Evolutionary conservation across 2,329 filamentous ascomycete species (phyloP), one percentile per base, ranked within the genome.

Genomic region (Lasiodiplodia sp.): DNA sequence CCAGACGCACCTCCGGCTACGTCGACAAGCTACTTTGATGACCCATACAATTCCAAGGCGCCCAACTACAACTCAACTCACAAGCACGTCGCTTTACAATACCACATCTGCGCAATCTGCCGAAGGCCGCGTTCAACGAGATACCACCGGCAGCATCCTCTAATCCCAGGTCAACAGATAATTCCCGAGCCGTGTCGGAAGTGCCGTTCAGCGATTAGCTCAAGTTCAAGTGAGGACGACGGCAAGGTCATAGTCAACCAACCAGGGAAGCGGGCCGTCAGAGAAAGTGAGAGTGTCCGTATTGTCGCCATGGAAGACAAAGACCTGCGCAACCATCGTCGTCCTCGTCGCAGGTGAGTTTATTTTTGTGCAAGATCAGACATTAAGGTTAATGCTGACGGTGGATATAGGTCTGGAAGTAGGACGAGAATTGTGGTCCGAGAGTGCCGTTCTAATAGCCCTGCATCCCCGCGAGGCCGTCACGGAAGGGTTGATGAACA

Each of bases 81-180:
- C 34, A 57, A 53, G 23, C 18, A 57, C 6, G 67, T 44, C 28
- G 51, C 52, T 11, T n/a, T 64, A 18, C 47, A 57, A 11, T 79
- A 75, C 64, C 78, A 80, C 71, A 76, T 75, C 8, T 80, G 78
- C 69, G 76, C 73, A 34, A 69, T 75, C 21, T 80, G 78, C 55
- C 74, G 75, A 12, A 69, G 71, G 18, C 73, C 77, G 71, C 76
- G 78, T 16, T 80, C 78, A 25, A 70, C 71, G 49, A 72, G 74
- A 58, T 80, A 74, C 51, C 78, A 80, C 68, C 75, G 76, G 40
- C 71, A 74, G 5, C 72, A 80, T 68, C 78, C 78, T 4, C 73
- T 79, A n/a, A 62, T 78, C 18, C 78, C 78, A 38, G 75, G 75
- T 12, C 72, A 77, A 25, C 71, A 75, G 4, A 56, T 75, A 14